phyloP scores from a whole-genome alignment of 2,329 filamentous ascomycete genomes.

The Exutisphaerella laricina region DNA sequence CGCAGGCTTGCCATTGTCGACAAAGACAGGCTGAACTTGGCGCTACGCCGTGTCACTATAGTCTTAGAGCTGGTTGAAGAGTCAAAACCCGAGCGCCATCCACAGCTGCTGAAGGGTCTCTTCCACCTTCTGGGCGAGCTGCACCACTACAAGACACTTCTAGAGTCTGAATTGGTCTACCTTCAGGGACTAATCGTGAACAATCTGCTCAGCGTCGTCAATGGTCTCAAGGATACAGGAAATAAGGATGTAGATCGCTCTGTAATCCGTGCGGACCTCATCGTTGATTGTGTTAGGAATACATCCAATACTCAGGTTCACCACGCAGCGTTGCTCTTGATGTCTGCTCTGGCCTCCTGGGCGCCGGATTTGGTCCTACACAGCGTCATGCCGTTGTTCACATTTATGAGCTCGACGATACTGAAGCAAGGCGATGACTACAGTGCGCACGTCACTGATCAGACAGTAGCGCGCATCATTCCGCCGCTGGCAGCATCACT shows the following conservation, averaged over 20 bases:
- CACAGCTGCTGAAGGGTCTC: conserved; percentile 68
- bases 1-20: conserved; percentile 57
- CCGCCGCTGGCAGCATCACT: conserved; percentile 85
- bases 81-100: conserved; percentile 68
- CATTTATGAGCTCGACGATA: conserved; percentile 90
- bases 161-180: conserved; percentile 84
- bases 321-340: conserved; percentile 80
- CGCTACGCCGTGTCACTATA: conserved; percentile 73
- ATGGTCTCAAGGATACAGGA: conserved; percentile 55
- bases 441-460: conserved; percentile 90
- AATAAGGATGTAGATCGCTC: conserved; percentile 61
- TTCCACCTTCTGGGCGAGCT: conserved; percentile 84
- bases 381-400: conserved; percentile 98
- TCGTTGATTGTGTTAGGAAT: conserved; percentile 90
- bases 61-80: conserved; percentile 83
- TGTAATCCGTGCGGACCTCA: conserved; percentile 77
- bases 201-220: conserved; percentile 77
- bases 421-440: conserved; percentile 93
- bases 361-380: conserved; percentile 89
- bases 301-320: conserved; percentile 91
- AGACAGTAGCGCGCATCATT: conserved; percentile 87
- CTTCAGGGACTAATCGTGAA: conserved; percentile 78
- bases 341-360: conserved; percentile 78
- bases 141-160: conserved; percentile 73
- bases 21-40: conserved; percentile 59